Percentiles rank a stretch among this genome's conserved stretches.
phyloP scores from a whole-genome alignment of 1,139 yeast genomes.

The Suhomyces guaymorum region DNA sequence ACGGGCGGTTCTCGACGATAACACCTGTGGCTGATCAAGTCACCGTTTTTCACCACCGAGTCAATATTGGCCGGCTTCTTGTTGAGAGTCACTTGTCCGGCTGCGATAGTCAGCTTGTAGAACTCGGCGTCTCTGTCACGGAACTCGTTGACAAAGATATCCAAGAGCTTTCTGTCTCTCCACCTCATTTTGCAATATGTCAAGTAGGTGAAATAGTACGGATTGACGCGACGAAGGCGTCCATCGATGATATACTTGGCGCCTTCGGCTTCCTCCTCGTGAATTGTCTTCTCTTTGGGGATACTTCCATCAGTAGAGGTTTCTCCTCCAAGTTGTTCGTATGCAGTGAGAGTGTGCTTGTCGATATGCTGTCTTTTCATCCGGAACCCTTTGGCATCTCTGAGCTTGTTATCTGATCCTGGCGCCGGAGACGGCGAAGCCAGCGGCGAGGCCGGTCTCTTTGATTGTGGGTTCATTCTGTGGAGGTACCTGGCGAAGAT shows the following conservation, averaged over 20 bases:
- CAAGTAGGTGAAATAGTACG: slow-evolving; percentile 84
- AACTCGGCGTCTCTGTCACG: slow-evolving; percentile 74
- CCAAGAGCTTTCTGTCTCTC: slow-evolving; percentile 78
- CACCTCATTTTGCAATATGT: slow-evolving; percentile 92
- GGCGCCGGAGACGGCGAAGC: not conserved
- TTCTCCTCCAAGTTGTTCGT: slow-evolving; percentile 42
- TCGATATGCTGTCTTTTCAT: slow-evolving; percentile 49
- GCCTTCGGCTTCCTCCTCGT: slow-evolving; percentile 56
- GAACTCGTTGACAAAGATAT: slow-evolving; percentile 81
- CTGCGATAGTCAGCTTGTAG: slow-evolving; percentile 65
- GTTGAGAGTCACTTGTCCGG: slow-evolving; percentile 76
- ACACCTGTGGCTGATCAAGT: slow-evolving; percentile 74
- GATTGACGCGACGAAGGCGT: slow-evolving; percentile 68
- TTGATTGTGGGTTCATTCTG: slow-evolving; percentile 3
- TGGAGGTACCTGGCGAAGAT: not conserved
- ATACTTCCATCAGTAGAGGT: slow-evolving; percentile 26
- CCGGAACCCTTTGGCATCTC: slow-evolving; percentile 53
- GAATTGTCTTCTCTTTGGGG: slow-evolving; percentile 44
- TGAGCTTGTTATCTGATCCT: slow-evolving; percentile 21
- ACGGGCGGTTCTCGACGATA: slow-evolving; percentile 95
- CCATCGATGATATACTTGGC: slow-evolving; percentile 57
- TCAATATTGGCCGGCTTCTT: slow-evolving; percentile 63
- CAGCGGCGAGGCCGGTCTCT: slow-evolving; percentile 9
- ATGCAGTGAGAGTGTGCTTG: slow-evolving; percentile 42
- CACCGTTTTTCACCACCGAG: slow-evolving; percentile 76